These are phyloP conservation scores for Globisporangium takayamanum DNA, from an alignment of 352 stramenopile genomes.

Conservation along the genomic window DNA sequence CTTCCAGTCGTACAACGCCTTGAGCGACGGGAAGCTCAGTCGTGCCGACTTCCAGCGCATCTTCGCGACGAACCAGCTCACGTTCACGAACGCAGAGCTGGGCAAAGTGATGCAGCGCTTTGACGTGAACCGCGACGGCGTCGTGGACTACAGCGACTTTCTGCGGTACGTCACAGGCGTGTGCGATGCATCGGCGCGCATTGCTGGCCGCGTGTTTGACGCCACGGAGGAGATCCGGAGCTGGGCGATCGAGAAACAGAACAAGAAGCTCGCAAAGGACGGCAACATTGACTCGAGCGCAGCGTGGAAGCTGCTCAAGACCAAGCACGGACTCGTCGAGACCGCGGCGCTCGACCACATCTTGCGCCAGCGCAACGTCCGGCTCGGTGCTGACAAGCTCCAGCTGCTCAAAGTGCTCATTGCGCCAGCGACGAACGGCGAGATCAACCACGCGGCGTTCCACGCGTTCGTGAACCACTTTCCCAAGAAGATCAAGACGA, in stretches of 20 bases:
- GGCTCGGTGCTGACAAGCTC: constrained; percentile 47
- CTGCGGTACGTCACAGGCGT: constrained; percentile 71
- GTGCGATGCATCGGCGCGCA: constrained; percentile 53
- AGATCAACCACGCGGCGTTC: constrained; percentile 53
- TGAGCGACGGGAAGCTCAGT: constrained; percentile 58
- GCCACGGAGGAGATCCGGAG: constrained; percentile 57
- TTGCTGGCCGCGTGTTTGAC: constrained; percentile 43
- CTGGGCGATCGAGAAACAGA: constrained; percentile 75
- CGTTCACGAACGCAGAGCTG: constrained; percentile 63
- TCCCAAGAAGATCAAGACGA: constrained; percentile 63
- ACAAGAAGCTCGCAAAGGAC: constrained; percentile 67
- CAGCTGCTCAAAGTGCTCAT: constrained; percentile 59
- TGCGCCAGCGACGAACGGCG: constrained; percentile 48
- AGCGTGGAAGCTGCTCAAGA: constrained; percentile 66
- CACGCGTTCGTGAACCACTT: constrained; percentile 80
- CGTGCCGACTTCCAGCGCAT: constrained; percentile 69
- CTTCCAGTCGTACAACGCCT: constrained; percentile 71
- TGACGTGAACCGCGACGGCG: constrained; percentile 65
- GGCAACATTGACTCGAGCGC: constrained; percentile 70
- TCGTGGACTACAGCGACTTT: constrained; percentile 78
- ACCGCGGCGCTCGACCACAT: constrained; percentile 50
- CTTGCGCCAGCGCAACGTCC: constrained; percentile 44
- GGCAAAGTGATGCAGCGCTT: constrained; percentile 79
- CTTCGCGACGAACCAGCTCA: constrained; percentile 60
- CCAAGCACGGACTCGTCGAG: constrained; percentile 47